Evolutionary conservation across 2,329 filamentous ascomycete species (phyloP), one percentile per base, ranked within the genome.

Genomic region (Tolypocladium guangdongense): DNA sequence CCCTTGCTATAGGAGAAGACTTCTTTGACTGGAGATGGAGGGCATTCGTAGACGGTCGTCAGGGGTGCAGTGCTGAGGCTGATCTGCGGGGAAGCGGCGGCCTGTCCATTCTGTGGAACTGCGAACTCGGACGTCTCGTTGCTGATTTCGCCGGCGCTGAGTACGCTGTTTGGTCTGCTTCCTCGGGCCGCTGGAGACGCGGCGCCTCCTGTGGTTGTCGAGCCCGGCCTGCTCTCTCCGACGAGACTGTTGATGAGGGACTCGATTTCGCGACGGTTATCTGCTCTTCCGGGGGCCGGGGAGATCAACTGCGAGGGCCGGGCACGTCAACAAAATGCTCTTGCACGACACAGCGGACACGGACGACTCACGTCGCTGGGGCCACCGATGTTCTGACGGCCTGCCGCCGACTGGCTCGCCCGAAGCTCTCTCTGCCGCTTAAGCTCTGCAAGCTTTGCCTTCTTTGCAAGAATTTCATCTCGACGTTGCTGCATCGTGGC

Each of bases 1-100:
- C 85, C 91, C 74, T 96, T 97, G 77, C 88, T 97, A 76, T 99
- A 99, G 52, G 90, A 95, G 65, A 95, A 90, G 55, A 95, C 78
- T 69, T 99, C 93, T 59, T 86, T 82, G 53, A 86, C 81, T 36
- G 86, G 83, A 22, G 84, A 86, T 1, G 88, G 86, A 2, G 87
- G 83, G 58, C 83, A 87, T 68, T 96, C 91, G 70, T 87, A 90
- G 56, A 93, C 81, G 36, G 88, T 90, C 20, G 84, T 83, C 52
- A 90, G 76, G 8, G 87, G 78, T 12, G 82, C 83, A 1, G 90
- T 86, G 8, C 83, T 86, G 22, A 96, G 80, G 3, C 83, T 86
- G 63, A 92, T 89, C 18, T 78, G 74, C 30, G 75, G 74, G 4
- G 68, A 62, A 32, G 72, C 67, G 24, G 66, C 60, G 10, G 64